phyloP scores from a whole-genome alignment of 805 yeast species.

The Danielozyma ontarioensis region DNA sequence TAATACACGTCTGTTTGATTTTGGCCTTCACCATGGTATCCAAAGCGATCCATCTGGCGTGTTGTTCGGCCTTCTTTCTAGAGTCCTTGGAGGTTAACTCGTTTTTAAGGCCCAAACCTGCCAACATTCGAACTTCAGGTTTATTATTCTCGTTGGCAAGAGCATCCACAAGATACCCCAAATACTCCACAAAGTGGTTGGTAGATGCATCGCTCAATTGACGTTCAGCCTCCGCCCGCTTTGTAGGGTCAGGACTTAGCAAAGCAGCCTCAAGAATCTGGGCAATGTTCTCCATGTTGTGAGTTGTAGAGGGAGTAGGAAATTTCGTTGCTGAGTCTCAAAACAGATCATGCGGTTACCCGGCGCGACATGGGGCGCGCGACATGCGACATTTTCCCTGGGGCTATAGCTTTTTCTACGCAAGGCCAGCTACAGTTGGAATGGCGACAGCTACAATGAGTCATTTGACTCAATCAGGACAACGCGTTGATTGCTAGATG shows the following conservation, averaged over 20 bases:
- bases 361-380: too few species aligned
- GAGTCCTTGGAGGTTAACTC: conserved; percentile 79
- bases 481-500: too few species aligned
- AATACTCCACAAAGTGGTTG: conserved; percentile 71
- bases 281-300: conserved; percentile 53
- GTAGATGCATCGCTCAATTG: conserved; percentile 67
- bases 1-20: conserved; percentile 57
- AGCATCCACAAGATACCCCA: conserved; percentile 64
- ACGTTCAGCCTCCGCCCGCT: conserved; percentile 73
- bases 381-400: too few species aligned
- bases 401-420: too few species aligned
- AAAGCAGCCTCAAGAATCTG: conserved; percentile 76
- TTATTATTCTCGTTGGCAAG: conserved; percentile 60
- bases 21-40: conserved; percentile 50
- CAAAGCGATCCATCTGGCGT: conserved; percentile 69
- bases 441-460: too few species aligned
- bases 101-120: conserved; percentile 84
- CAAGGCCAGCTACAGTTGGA: too few species aligned
- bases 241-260: conserved; percentile 57
- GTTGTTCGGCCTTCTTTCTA: conserved; percentile 50
- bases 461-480: too few species aligned
- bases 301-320: too few species aligned
- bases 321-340: not conserved
- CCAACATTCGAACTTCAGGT: conserved; percentile 84
- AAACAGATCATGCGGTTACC: not conserved